Base-by-base conservation (phyloP, 768 basidiomycete species). In the Dioszegia aurantiaca region DNA sequence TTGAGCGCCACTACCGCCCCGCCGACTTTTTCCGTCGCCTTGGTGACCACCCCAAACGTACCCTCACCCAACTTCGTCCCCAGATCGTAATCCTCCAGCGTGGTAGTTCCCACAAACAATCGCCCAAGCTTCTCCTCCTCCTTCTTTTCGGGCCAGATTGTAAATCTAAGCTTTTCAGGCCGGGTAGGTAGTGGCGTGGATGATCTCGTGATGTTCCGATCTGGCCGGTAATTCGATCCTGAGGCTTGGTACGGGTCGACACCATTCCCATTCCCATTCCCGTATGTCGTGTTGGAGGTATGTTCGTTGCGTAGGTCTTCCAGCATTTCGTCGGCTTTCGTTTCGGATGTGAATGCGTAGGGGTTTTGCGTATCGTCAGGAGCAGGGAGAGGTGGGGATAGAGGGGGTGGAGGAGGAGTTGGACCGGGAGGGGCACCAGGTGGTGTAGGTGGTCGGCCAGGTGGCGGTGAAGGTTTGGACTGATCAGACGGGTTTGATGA, bases 21-120 rank as follows among this genome's bases (percentile, higher is more conserved):
- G 0, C 84, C 85, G 2, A 67, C 70, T 14, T 81, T 82, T 61
- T 88, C 86, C 16, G 86, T 80, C 5, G 89, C 92, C 67, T 91
- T 91, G 74, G 93, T 90, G 1, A 95, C 91, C 75, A 93, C 91
- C 87, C 93, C 94, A 76, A 98, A 98, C 26, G 94, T 98, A 3
- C 94, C 94, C 76, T 97, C 94, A 36, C 94, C 94, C 16, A 98
- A 79, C 77, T 97, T 95, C 2, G 86, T 87, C 40, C 87, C 86
- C 14, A 86, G 80, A 55, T 86, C 84, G 73, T 95, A 97, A 63
- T 89, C 88, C 16, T 78, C 78, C 62, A 92, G 83, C 55, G 80
- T 63, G 17, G 74, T 72, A 1, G 65, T 67, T 0, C 79, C 79
- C 28, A 58, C 36, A 46, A 77, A 75, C 11, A 43, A 45, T 28